A percentile compares a stretch with the other conserved stretches of the same genome.
These are phyloP conservation scores for Seiridium unicorne DNA, from an alignment of 2,329 filamentous ascomycete species.

Conservation along the genomic window DNA sequence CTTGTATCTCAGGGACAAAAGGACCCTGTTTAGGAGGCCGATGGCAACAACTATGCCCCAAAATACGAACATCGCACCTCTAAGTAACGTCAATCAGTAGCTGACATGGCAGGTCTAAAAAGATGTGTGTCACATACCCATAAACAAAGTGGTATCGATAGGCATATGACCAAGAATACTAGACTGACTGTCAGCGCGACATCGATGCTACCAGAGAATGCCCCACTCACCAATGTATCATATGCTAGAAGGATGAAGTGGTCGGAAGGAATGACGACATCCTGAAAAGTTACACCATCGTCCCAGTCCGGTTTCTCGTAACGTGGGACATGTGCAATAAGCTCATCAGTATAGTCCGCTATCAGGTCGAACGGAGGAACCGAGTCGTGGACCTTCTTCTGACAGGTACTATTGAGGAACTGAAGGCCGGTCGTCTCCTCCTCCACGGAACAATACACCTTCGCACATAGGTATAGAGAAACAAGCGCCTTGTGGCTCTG, in stretches of 20 bases:
- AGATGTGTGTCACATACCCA: slow-evolving; percentile 23
- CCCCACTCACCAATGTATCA: slow-evolving; percentile 33
- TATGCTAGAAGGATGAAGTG: slow-evolving; percentile 32
- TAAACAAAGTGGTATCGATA: slow-evolving; percentile 33
- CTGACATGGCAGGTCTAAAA: background rate
- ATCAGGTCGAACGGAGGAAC: slow-evolving; percentile 33
- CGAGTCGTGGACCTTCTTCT: slow-evolving; percentile 13
- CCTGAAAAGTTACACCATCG: slow-evolving; percentile 14
- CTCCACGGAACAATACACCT: slow-evolving; percentile 30
- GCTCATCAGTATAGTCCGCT: slow-evolving; percentile 30
- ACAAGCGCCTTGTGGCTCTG: slow-evolving; percentile 22
- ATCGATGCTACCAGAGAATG: background rate
- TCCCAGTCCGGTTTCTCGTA: slow-evolving; percentile 26
- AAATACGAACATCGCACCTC: slow-evolving; percentile 35
- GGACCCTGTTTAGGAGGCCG: slow-evolving; percentile 30
- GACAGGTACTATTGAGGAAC: slow-evolving; percentile 34
- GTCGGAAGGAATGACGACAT: slow-evolving; percentile 32
- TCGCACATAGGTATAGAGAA: slow-evolving; percentile 37
- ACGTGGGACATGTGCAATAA: slow-evolving; percentile 26
- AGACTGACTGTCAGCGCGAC: background rate
- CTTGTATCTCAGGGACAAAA: slow-evolving; percentile 9
- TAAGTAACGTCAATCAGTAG: slow-evolving; percentile 7
- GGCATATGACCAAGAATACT: slow-evolving; percentile 35
- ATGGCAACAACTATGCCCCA: slow-evolving; percentile 37
- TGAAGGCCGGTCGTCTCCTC: slow-evolving; percentile 21